Evolutionary conservation across 805 yeast species (phyloP).

Genomic region (Saturnispora quitensis): DNA sequence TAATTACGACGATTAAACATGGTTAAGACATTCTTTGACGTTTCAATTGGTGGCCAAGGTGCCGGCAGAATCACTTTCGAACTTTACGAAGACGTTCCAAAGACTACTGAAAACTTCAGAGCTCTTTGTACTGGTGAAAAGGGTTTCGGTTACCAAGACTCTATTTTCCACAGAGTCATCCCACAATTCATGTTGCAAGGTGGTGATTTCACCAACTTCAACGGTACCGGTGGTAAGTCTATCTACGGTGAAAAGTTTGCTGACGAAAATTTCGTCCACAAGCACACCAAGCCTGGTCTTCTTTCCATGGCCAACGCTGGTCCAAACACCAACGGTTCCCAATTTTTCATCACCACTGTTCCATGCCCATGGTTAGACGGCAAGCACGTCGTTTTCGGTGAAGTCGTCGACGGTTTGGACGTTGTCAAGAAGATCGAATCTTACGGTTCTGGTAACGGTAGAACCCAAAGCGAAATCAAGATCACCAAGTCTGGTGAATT

Average conservation of each 20-base stretch:
- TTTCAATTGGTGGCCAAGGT: conserved; percentile 28
- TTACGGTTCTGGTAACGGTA: conserved; percentile 45
- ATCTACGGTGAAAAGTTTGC: conserved; percentile 59
- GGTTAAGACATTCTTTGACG: conserved; percentile 36
- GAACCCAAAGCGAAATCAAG: conserved; percentile 42
- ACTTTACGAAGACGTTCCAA: conserved; percentile 84
- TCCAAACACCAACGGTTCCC: conserved; percentile 88
- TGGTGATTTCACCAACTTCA: conserved; percentile 78
- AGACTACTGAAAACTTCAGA: conserved; percentile 74
- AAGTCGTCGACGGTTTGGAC: conserved; percentile 54
- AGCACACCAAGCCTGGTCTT: conserved; percentile 72
- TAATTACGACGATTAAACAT: conserved; percentile 14
- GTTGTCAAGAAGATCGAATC: conserved; percentile 82
- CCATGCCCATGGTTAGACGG: conserved; percentile 74
- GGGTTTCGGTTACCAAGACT: conserved; percentile 82
- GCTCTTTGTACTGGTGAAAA: conserved; percentile 85
- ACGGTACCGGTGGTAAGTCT: conserved; percentile 91
- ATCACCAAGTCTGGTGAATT: conserved; percentile 54
- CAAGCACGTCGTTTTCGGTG: conserved; percentile 72
- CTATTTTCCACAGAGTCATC: conserved; percentile 93
- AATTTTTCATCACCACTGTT: conserved; percentile 80
- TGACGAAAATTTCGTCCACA: conserved; percentile 62
- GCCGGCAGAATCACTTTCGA: conserved; percentile 65
- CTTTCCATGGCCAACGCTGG: conserved; percentile 92
- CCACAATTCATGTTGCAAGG: conserved; percentile 97